Conservation (phyloP, 2,329 filamentous ascomycete genomes). For the Microcyclospora pomicola region DNA sequence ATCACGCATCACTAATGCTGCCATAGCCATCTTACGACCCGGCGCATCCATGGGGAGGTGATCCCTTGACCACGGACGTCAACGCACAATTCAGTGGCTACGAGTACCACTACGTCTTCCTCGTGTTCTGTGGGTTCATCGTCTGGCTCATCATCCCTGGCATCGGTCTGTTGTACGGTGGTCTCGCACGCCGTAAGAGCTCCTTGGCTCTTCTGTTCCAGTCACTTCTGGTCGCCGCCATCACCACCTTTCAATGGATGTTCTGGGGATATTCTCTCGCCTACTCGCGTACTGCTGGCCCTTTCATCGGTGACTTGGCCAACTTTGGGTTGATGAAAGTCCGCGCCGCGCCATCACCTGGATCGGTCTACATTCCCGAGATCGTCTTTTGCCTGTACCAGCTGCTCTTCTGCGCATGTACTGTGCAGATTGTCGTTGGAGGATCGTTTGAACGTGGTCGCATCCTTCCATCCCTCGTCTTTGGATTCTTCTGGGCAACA, state of each 20-base stretch:
- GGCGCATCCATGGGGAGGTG: constrained; percentile 38
- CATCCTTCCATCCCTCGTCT: constrained; percentile 50
- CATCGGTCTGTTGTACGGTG: constrained; percentile 51
- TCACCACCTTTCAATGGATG: constrained; percentile 47
- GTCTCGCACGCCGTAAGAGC: constrained; percentile 48
- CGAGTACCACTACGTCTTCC: constrained; percentile 49
- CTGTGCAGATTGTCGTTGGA: constrained; percentile 52
- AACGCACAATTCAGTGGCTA: constrained; percentile 45
- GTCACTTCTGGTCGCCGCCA: constrained; percentile 43
- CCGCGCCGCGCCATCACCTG: constrained; percentile 45
- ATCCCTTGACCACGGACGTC: constrained; percentile 40
- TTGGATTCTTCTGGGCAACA: constrained; percentile 49
- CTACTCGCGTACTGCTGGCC: constrained; percentile 45
- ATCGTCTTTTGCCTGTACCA: constrained; percentile 55
- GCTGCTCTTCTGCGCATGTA: constrained; percentile 47
- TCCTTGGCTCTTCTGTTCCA: constrained; percentile 50
- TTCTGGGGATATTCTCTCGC: constrained; percentile 35
- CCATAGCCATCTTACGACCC: constrained; percentile 18
- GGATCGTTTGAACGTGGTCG: constrained; percentile 51
- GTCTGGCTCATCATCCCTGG: constrained; percentile 55
- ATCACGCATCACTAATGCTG: too few species aligned
- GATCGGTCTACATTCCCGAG: constrained; percentile 44
- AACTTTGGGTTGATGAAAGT: constrained; percentile 51
- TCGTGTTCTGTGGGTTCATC: constrained; percentile 44
- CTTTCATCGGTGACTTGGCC: constrained; percentile 49